Evolutionary conservation across 441 rosid species (phyloP), one percentile per base, ranked within the genome.

Genomic region (Capsella rubella): DNA sequence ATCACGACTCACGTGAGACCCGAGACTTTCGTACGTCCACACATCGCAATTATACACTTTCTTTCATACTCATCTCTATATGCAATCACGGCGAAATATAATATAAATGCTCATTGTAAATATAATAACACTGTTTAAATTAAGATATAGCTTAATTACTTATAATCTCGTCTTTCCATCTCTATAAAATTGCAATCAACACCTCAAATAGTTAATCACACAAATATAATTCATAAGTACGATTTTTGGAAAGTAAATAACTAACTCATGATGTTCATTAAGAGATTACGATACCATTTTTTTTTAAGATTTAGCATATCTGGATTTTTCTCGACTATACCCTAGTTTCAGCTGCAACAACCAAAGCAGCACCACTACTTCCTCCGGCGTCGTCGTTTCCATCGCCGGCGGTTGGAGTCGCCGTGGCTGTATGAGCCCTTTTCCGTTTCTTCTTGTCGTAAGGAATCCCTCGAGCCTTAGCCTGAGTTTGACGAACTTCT

Each of bases 391-490:
- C 61, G 16, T 56, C 52, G 4, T 34, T 6, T 6, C 13, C 43
- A 31, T 50, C 76, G 21, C 25, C 62, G 34, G 49, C n/a, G 13
- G 13, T 70, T 28, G 34, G 66, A 64, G 57, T 63, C 42, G 9
- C 50, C 3, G 59, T 35, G 15, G 57, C 11, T 0, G 82, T 29
- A 1, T 72, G 28, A 25, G 69, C 42, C 64, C 97, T 81, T 84
- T 93, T 93, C 18, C 96, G 79, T 76, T 92, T 94, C 86, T 88
- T 93, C 84, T 94, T 94, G 83, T 87, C 95, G 39, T 87, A 85
- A 7, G 97, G 97, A 34, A 94, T 87, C 68, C 99, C 99, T 15
- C 99, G 82, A 16, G 99, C 99, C 74, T 89, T 90, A 29, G 97
- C 95, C 58, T 94, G 99, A 29, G 79, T 80, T 85, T 90, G 94